These are phyloP conservation scores for Maudiozyma humilis DNA, from an alignment of 1,139 yeast species.

Conservation along the genomic window DNA sequence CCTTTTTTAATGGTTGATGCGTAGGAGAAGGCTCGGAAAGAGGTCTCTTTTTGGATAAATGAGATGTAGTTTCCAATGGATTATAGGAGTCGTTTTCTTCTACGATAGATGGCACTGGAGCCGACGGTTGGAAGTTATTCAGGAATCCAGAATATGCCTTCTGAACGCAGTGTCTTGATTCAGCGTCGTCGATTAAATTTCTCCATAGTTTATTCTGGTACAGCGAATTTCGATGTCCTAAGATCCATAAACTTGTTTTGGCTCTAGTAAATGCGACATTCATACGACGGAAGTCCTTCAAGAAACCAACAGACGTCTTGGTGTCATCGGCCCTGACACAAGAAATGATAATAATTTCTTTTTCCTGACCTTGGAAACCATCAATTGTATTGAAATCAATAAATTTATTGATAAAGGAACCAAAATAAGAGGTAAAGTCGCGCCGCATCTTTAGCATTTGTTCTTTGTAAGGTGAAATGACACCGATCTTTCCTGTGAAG, in stretches of 20 bases:
- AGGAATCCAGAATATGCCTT: slow-evolving; percentile 33
- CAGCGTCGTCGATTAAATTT: slow-evolving; percentile 56
- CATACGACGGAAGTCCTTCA: slow-evolving; percentile 87
- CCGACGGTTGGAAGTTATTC: slow-evolving; percentile 1
- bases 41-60: slow-evolving; percentile 6
- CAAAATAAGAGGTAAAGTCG: slow-evolving; percentile 52
- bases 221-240: slow-evolving; percentile 69
- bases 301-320: slow-evolving; percentile 63
- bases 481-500: slow-evolving; percentile 70
- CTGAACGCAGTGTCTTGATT: slow-evolving; percentile 36
- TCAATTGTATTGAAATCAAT: slow-evolving; percentile 92
- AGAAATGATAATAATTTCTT: slow-evolving; percentile 84
- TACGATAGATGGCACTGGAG: slow-evolving; percentile 7
- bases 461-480: slow-evolving; percentile 91
- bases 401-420: slow-evolving; percentile 51
- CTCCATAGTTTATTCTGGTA: slow-evolving; percentile 61
- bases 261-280: slow-evolving; percentile 95
- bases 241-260: slow-evolving; percentile 80
- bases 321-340: slow-evolving; percentile 80
- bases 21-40: neutral
- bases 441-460: slow-evolving; percentile 58
- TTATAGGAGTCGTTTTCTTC: slow-evolving; percentile 20
- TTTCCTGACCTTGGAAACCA: slow-evolving; percentile 98
- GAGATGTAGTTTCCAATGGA: slow-evolving; percentile 11
- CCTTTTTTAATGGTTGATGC: neutral